Conservation (phyloP, 2,329 filamentous ascomycete genomes). For the Pseudocercospora macadamiae region DNA sequence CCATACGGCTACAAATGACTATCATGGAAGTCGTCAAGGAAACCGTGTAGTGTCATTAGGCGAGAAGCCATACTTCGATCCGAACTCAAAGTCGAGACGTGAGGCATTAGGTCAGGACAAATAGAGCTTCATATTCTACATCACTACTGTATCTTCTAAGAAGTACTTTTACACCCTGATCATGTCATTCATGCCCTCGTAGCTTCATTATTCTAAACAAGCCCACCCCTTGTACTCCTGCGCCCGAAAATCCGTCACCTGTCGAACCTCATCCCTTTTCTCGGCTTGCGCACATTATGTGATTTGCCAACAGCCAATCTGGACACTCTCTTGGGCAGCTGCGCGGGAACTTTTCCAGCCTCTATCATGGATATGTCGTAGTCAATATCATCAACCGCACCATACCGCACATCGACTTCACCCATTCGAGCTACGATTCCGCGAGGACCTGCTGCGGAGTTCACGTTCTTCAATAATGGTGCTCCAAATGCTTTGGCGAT, state of each 20-base stretch:
- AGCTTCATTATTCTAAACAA: not conserved
- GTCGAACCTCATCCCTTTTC: slow-evolving; percentile 1
- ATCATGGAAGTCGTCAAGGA: slow-evolving; percentile 23
- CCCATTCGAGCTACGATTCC: not conserved
- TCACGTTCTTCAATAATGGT: not conserved
- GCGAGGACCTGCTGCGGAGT: slow-evolving; percentile 3
- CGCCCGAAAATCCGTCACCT: not conserved
- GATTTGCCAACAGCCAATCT: not conserved
- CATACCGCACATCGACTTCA: slow-evolving; percentile 1
- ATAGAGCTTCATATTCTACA: too few relatives aligned
- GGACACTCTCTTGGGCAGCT: not conserved
- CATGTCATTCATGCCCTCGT: not conserved
- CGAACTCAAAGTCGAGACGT: slow-evolving; percentile 19
- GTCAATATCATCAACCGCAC: not conserved
- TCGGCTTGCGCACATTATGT: not conserved
- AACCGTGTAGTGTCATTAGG: slow-evolving; percentile 26
- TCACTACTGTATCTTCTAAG: not conserved
- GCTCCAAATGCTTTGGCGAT: slow-evolving; percentile 7
- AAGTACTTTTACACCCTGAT: not conserved
- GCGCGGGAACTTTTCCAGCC: not conserved
- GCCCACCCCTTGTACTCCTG: not conserved
- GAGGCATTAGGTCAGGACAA: slow-evolving; percentile 19
- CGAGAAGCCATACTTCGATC: slow-evolving; percentile 29
- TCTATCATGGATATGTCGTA: not conserved
- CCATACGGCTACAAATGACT: slow-evolving; percentile 28